Evolutionary conservation across 2,329 filamentous ascomycete species (phyloP), one percentile per base, ranked within the genome.

Genomic region (Cordyceps farinosa): DNA sequence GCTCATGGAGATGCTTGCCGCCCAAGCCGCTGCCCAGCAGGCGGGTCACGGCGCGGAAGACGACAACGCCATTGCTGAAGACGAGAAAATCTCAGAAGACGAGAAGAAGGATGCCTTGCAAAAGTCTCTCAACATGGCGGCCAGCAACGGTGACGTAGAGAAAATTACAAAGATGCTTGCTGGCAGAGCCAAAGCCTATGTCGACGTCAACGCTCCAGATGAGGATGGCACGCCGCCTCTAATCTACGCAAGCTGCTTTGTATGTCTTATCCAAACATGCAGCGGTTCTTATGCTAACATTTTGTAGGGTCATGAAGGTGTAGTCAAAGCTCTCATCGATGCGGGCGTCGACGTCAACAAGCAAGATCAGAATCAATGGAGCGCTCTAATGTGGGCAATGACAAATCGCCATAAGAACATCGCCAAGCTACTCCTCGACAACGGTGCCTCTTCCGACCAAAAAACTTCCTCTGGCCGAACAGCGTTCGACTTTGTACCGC

Each of bases 311-410:
- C 95, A 99, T 74, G 91, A 96, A 76, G 85, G 89, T 53, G 93
- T 97, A 4, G 95, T 98, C 30, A 84, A 89, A 64, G 87, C 89
- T 44, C 84, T 99, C 58, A 86, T 99, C 59, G 86, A 92, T 64
- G 91, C 92, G 10, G 93, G 94, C 30, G 94, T 90, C 45, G 86
- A 92, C 70, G 92, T 98, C 59, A 92, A 99, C 77, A 89, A 89
- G 70, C 94, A 98, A 76, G 95, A 99, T 74, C 90, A 89, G 66
- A 98, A 98, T 73, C 90, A 96, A 72, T 99, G 95, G 95, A 98
- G 91, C 71, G 91, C 95, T 15, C 82, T 99, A 65, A 99, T 99
- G 93, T 99, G 95, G 95, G 94, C 95, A 56, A 98, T 98, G 91
- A 99, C 95, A 62, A 99, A 99, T 76, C 83, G 93, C 63, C 95